A percentile compares a stretch with the other conserved stretches of the same genome.
phyloP scores from a whole-genome alignment of 768 basidiomycete genomes.

The Macrolepiota dolichaula region DNA sequence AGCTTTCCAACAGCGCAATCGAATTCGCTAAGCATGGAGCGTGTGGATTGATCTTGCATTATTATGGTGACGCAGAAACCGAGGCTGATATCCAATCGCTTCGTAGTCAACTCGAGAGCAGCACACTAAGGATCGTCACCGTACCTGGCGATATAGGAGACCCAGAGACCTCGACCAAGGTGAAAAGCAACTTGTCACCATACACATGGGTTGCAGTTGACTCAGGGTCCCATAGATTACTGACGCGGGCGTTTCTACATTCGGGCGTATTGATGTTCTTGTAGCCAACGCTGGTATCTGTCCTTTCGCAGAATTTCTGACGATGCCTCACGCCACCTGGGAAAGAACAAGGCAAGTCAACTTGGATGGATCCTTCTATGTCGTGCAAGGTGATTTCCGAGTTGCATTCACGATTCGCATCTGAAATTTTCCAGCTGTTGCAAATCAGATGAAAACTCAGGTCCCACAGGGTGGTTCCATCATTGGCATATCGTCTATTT shows the following conservation, averaged over 20 bases:
- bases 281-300: slow-evolving; percentile 62
- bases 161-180: slow-evolving; percentile 52
- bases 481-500: slow-evolving; percentile 76
- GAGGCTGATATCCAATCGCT: slow-evolving; percentile 45
- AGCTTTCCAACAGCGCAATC: slow-evolving; percentile 37
- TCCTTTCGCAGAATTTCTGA: slow-evolving; percentile 73
- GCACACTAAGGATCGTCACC: slow-evolving; percentile 36
- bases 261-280: slow-evolving; percentile 59
- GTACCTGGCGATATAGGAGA: slow-evolving; percentile 68
- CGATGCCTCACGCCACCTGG: slow-evolving; percentile 62
- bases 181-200: slow-evolving; percentile 18
- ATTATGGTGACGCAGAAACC: slow-evolving; percentile 57
- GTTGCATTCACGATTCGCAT: not conserved
- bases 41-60: slow-evolving; percentile 60
- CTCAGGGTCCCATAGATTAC: slow-evolving; percentile 46
- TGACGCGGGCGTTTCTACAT: slow-evolving; percentile 49
- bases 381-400: slow-evolving; percentile 49
- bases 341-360: slow-evolving; percentile 67
- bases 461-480: slow-evolving; percentile 70
- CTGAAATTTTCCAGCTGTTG: slow-evolving; percentile 42
- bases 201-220: not conserved
- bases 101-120: slow-evolving; percentile 39
- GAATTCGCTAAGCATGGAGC: slow-evolving; percentile 67
- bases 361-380: slow-evolving; percentile 72
- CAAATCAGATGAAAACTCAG: slow-evolving; percentile 72